Evolutionary conservation across 441 rosid species (phyloP).

Genomic region (Gossypium gossypioides): DNA sequence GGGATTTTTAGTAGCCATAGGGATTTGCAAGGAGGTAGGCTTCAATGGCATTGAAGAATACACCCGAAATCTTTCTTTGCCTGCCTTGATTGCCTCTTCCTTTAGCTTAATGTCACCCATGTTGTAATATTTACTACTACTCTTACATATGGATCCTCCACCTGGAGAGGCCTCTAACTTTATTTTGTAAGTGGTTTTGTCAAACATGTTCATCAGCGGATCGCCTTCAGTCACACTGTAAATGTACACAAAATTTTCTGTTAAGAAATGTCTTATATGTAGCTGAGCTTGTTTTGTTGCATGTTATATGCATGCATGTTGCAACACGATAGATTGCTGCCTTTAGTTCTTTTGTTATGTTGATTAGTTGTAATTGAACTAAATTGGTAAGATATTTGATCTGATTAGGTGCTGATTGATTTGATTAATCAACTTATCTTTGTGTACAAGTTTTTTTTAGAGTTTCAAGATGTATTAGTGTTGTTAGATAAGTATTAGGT

Average conservation of each 20-base stretch:
- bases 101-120: conserved; percentile 21
- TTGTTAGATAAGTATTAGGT: too few relatives aligned
- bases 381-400: too few relatives aligned
- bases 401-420: too few relatives aligned
- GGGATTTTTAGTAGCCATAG: background rate
- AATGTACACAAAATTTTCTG: background rate
- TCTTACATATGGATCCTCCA: conserved; percentile 17
- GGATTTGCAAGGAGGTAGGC: conserved; percentile 25
- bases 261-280: too few relatives aligned
- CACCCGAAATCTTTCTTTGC: background rate
- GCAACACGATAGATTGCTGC: too few relatives aligned
- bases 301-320: too few relatives aligned
- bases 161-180: conserved; percentile 9
- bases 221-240: conserved; percentile 19
- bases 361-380: too few relatives aligned
- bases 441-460: too few relatives aligned
- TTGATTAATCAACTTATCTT: too few relatives aligned
- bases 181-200: conserved; percentile 1
- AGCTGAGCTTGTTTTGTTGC: too few relatives aligned
- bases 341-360: too few relatives aligned
- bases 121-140: conserved; percentile 7
- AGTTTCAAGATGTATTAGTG: too few relatives aligned
- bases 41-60: conserved; percentile 25
- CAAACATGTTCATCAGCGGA: background rate
- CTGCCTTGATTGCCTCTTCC: conserved; percentile 21